Evolutionary conservation across 768 basidiomycete species (phyloP), one percentile per base, ranked within the genome.

Genomic region (Paxillus involutus): DNA sequence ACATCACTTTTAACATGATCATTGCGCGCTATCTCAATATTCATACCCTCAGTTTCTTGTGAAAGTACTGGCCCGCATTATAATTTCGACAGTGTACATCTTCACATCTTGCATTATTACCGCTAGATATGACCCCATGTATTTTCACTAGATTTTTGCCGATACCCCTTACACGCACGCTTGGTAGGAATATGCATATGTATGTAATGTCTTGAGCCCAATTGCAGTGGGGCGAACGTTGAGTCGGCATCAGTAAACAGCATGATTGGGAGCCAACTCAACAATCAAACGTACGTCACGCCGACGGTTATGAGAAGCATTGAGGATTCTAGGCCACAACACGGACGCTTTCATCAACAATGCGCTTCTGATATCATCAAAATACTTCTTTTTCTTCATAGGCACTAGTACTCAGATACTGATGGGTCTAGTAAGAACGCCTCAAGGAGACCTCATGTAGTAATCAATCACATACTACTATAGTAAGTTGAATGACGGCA

Each of bases 131-230:
- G 62, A 24, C 36, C 41, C 40, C 47, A 66, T 68, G 57, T 40
- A 40, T 40, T 61, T 36, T 52, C 36, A n/a, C 19, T 66, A 51
- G 53, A 66, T 47, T 47, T 26, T 2, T 40, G 47, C 49, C 24
- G 53, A 66, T 66, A 66, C 65, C 65, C 66, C 11, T 32, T 36
- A 42, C 56, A 42, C 55, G 44, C 54, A 52, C 17, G 45, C 4
- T 46, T 46, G 24, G 43, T 26, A 49, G 50, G 10, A 39, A 30
- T 41, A 14, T 40, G 17, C 2, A 30, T 41, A 14, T 40, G 17
- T n/a, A 17, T 40, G 39, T 40, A 19, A 1, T 19, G 12, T 17
- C 8, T 10, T 7, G 2, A 40, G 36, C 16, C 4, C 16, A 37
- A 5, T 37, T 21, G 21, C 21, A 21, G 21, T 21, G 21, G 21